These are phyloP conservation scores for Geotrichum fermentans DNA, from an alignment of 1,139 yeast species.

Conservation along the genomic window DNA sequence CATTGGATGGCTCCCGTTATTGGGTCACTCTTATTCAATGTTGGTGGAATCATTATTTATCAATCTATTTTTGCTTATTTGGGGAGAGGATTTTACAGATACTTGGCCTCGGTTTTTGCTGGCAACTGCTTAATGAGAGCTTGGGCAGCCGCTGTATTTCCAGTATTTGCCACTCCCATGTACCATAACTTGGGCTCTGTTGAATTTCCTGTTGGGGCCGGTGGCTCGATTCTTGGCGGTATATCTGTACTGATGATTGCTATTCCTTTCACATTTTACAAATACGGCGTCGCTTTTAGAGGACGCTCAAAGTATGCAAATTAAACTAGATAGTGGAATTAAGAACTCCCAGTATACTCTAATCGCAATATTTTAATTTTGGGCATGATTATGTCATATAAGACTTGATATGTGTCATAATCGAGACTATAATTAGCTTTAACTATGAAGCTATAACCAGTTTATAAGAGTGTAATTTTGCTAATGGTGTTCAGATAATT, in stretches of 20 bases:
- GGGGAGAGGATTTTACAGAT: slow-evolving; percentile 68
- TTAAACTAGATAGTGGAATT: no score
- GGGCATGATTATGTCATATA: no score
- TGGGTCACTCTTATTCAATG: slow-evolving; percentile 61
- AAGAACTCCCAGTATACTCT: no score
- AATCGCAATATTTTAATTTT: no score
- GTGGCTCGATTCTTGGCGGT: slow-evolving; percentile 47
- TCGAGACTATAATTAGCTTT: no score
- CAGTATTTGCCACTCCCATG: slow-evolving; percentile 50
- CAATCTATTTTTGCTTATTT: slow-evolving; percentile 68
- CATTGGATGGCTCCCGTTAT: slow-evolving; percentile 61
- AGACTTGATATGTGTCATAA: no score
- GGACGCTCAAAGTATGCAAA: slow-evolving; percentile 38
- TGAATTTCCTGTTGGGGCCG: slow-evolving; percentile 50
- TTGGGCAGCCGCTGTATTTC: slow-evolving; percentile 52
- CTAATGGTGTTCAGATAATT: no score
- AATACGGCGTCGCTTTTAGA: slow-evolving; percentile 50
- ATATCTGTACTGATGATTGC: slow-evolving; percentile 42
- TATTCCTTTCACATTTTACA: slow-evolving; percentile 51
- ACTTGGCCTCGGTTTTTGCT: slow-evolving; percentile 55
- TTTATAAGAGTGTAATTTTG: no score
- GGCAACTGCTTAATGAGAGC: slow-evolving; percentile 50
- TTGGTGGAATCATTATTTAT: slow-evolving; percentile 67
- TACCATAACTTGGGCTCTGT: slow-evolving; percentile 38
- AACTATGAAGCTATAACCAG: no score